Base-by-base conservation (phyloP, 1,139 yeast species). In the Nematodospora anomalae region DNA sequence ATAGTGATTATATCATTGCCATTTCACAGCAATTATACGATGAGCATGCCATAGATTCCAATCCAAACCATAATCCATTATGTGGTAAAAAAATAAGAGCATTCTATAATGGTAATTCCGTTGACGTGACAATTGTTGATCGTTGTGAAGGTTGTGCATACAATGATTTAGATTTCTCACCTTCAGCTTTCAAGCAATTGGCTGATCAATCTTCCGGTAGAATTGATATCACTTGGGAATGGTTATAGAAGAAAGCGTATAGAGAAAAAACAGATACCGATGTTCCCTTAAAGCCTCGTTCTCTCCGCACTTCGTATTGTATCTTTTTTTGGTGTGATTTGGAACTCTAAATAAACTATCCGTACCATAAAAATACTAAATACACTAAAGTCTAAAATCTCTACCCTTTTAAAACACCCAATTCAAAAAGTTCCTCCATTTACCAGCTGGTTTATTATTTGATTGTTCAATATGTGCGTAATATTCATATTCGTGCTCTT, bases 1-100 rank as follows among this genome's bases (percentile, higher is more conserved):
- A 71, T 47, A 30, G 65, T 16, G 85, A 80, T 50, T 58, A 57
- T 46, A 70, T 80, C 47, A 71, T 64, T 22, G 76, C 75, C 27
- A 52, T 70, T 35, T 64, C 74, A 22, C 62, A 64, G 39, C 46
- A 51, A 30, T 52, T 67, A 41, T 69, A 52, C 42, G 66, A 66
- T 42, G 50, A 56, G 30, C 51, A 60, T 42, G 54, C 55, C 36
- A 54, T 57, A 16, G 52, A 53, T 40, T 63, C 60, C 27, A 66
- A 69, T 55, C 65, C 74, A 12, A 70, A 69, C 59, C 49, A 59
- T 39, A 70, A 69, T 55, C 57, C 71, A 26, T 56, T 64, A 46
- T 71, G 76, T 50, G 74, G 74, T 18, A 61, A 57, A 44, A 63
- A 67, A 44, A 64, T 71, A 44, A 57, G 53, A 41, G 76, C 70